A percentile compares a stretch with the other conserved stretches of the same genome.
Evolutionary conservation across 441 rosid genomes (phyloP).

Genomic region (Euphorbia celastroides): DNA sequence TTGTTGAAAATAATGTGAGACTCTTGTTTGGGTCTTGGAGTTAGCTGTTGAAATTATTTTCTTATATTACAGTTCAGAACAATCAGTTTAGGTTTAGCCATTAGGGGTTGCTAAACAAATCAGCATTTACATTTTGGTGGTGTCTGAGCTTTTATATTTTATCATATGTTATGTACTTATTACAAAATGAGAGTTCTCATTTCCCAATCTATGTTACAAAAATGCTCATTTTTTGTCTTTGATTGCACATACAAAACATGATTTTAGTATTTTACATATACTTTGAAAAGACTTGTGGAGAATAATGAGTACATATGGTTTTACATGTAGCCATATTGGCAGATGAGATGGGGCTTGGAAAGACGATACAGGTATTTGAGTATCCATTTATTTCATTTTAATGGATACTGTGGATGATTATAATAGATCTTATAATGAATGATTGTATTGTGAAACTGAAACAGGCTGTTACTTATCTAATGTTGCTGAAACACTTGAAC

Average conservation of each 20-base stretch:
- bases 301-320: conserved; percentile 15
- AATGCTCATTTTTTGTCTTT: neutral
- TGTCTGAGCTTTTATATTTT: neutral
- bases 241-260: conserved; percentile 4
- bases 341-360: conserved; percentile 98
- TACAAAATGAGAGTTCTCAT: neutral
- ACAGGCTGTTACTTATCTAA: conserved; percentile 86
- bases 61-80: neutral
- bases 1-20: neutral
- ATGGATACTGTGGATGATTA: conserved; percentile 1
- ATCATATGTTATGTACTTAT: neutral
- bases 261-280: neutral
- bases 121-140: neutral
- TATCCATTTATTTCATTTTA: conserved; percentile 6
- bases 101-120: too few relatives aligned
- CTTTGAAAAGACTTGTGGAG: neutral
- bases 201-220: neutral
- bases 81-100: neutral
- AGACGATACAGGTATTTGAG: conserved; percentile 82
- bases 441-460: conserved; percentile 22
- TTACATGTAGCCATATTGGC: conserved; percentile 81
- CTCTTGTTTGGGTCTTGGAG: neutral
- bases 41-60: too few relatives aligned
- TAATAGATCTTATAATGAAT: conserved; percentile 18
- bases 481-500: conserved; percentile 66